A percentile compares a stretch with the other conserved stretches of the same genome.
These are phyloP conservation scores for Apophysomyces elegans DNA, from an alignment of 371 early-diverging fungal genomes.

Conservation along the genomic window DNA sequence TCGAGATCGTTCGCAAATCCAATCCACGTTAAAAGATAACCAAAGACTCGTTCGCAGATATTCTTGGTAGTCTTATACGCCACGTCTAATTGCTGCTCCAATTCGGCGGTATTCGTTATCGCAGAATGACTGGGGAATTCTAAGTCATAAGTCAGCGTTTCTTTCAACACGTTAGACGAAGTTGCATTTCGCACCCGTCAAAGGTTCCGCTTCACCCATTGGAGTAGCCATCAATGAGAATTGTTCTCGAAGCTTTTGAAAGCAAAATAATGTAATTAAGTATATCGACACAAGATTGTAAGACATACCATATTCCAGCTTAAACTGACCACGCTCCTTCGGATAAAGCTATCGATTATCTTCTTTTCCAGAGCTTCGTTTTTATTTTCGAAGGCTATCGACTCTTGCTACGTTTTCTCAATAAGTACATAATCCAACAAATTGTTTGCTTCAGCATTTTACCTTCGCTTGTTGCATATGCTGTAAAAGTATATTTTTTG, in stretches of 20 bases:
- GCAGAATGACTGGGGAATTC: background rate
- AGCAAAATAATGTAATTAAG: background rate
- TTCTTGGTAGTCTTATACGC: background rate
- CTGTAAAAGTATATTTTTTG: conserved; percentile 21
- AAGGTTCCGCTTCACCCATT: background rate
- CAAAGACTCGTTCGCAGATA: conserved; percentile 1
- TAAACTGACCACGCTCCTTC: conserved; percentile 15
- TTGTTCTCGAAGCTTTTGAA: background rate
- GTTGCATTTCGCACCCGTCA: background rate
- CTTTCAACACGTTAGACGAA: background rate
- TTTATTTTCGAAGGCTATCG: conserved; percentile 4
- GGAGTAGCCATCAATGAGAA: background rate
- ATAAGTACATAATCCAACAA: background rate
- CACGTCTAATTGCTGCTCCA: background rate
- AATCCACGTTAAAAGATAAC: background rate
- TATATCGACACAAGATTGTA: background rate
- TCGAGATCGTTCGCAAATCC: conserved; percentile 2
- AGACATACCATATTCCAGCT: conserved; percentile 25
- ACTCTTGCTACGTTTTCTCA: background rate
- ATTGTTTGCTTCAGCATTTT: background rate
- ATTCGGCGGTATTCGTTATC: background rate
- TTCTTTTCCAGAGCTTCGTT: conserved; percentile 11
- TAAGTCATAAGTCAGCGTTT: background rate
- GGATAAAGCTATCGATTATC: conserved; percentile 5
- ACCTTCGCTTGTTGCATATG: conserved; percentile 25